Base-by-base conservation (phyloP, 2,329 filamentous ascomycete species). In the Didymella pomorum region DNA sequence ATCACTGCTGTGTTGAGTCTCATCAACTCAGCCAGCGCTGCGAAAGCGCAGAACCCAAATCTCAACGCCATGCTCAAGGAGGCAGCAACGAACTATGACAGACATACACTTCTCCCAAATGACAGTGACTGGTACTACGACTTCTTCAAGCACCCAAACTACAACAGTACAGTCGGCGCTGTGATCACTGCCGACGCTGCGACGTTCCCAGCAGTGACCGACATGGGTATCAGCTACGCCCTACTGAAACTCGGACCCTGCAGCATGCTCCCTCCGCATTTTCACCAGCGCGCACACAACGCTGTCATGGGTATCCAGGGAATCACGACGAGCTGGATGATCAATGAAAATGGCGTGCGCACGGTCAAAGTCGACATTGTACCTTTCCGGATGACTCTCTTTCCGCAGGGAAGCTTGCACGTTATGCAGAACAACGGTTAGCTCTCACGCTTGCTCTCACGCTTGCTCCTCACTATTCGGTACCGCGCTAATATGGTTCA, bases 131-230 rank as follows among this genome's bases (percentile, higher is more conserved):
- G 81, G 81, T 67, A 74, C 41, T 84, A 83, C 67, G 80, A 84
- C 71, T 85, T 84, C 71, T 56, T 77, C 26, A 71, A 72, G 10
- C 74, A 81, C 50, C 63, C 69, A 12, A 73, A 75, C 64, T 82
- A 79, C 68, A 79, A 81, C 65, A 80, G 73, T 29, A 79, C 79
- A 60, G 60, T 80, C 1, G 82, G 83, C 12, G 77, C 78, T 16
- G 82, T 85, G 31, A 76, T 81, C 61, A 84, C 82, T 63, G 82
- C 82, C 62, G 83, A 83, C 61, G 79, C 79, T 12, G 81, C 81
- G 18, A 83, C 80, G 20, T 83, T 83, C 62, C 82, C 82, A 5
- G 80, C 81, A 18, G 72, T 80, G 1, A 76, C 77, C 14, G 79
- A 78, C 20, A 76, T 81, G 31, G 80, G 80, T 37, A 79, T 84